A percentile compares a stretch with the other conserved stretches of the same genome.
These are phyloP conservation scores for Blastobotrys proliferans DNA, from an alignment of 1,139 yeast species.

Conservation along the genomic window DNA sequence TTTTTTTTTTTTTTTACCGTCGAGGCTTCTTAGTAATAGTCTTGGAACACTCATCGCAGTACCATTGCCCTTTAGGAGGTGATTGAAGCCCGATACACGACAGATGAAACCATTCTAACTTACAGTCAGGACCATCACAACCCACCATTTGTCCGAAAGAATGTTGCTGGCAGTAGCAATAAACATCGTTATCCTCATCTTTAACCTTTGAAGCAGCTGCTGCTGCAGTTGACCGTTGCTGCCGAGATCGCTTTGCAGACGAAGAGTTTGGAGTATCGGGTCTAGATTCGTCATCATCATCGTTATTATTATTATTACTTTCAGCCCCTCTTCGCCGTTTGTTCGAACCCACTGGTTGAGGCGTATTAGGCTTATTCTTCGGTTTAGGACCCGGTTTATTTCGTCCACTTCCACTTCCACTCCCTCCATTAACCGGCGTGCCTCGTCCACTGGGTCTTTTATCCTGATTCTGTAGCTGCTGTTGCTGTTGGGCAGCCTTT, in stretches of 20 bases:
- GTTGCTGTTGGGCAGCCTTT: constrained; percentile 42
- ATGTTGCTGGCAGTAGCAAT: constrained; percentile 94
- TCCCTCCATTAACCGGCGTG: not conserved
- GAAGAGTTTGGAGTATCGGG: constrained; percentile 5
- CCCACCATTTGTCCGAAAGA: constrained; percentile 99
- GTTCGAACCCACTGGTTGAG: constrained; percentile 2
- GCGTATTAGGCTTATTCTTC: constrained; percentile 3
- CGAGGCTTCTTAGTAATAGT: too few relatives aligned
- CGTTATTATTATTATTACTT: constrained; percentile 1
- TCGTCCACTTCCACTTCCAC: not conserved
- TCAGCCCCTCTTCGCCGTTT: not conserved
- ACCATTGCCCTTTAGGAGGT: constrained; percentile 96
- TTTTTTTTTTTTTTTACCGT: constrained; percentile 2
- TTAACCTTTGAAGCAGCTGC: constrained; percentile 1
- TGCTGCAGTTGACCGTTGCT: constrained; percentile 1
- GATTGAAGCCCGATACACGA: constrained; percentile 91
- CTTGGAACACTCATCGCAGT: constrained; percentile 88
- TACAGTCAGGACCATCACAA: constrained; percentile 92
- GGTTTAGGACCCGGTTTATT: constrained; percentile 12
- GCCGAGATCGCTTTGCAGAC: constrained; percentile 7
- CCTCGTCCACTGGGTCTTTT: not conserved
- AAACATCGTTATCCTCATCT: constrained; percentile 61
- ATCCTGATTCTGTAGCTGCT: not conserved
- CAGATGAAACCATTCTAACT: constrained; percentile 94
- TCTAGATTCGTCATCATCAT: constrained; percentile 7